phyloP scores from a whole-genome alignment of 306 rosid species.

The Corylus avellana region DNA sequence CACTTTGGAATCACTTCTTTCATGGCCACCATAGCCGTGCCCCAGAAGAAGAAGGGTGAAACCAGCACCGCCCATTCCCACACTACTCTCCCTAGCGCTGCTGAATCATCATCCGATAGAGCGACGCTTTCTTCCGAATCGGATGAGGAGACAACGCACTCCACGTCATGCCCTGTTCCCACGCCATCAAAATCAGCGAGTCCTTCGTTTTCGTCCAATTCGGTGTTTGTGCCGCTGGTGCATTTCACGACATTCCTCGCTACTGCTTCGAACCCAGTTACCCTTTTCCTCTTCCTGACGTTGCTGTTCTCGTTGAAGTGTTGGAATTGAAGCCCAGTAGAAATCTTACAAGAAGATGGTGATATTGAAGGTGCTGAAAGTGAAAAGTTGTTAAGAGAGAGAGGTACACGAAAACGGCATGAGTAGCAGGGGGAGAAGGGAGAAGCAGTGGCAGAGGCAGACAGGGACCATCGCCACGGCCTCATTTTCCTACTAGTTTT shows the following conservation, averaged over 20 bases:
- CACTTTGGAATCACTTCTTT: constrained; percentile 78
- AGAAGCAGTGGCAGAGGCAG: constrained; percentile 16
- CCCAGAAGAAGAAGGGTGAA: constrained; percentile 99
- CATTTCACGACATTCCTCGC: constrained; percentile 15
- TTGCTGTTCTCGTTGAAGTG: neutral
- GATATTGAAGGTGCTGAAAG: constrained; percentile 10
- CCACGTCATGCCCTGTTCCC: constrained; percentile 77
- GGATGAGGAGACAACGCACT: constrained; percentile 31
- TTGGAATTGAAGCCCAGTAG: constrained; percentile 31
- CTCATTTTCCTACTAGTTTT: neutral
- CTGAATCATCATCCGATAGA: neutral
- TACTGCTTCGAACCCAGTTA: neutral
- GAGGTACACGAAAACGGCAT: constrained; percentile 2
- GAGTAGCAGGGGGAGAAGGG: constrained; percentile 10
- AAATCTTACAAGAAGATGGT: constrained; percentile 1
- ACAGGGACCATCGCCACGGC: constrained; percentile 34
- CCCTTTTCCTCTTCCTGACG: neutral
- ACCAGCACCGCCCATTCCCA: constrained; percentile 74
- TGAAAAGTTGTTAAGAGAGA: constrained; percentile 10
- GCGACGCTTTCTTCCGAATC: neutral
- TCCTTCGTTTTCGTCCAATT: constrained; percentile 18
- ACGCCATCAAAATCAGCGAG: constrained; percentile 43
- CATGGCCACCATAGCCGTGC: constrained; percentile 98
- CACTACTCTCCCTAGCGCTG: constrained; percentile 6
- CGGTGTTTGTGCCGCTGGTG: constrained; percentile 30